Evolutionary conservation across 306 rosid genomes (phyloP).

Genomic region (Vicia sativa): DNA sequence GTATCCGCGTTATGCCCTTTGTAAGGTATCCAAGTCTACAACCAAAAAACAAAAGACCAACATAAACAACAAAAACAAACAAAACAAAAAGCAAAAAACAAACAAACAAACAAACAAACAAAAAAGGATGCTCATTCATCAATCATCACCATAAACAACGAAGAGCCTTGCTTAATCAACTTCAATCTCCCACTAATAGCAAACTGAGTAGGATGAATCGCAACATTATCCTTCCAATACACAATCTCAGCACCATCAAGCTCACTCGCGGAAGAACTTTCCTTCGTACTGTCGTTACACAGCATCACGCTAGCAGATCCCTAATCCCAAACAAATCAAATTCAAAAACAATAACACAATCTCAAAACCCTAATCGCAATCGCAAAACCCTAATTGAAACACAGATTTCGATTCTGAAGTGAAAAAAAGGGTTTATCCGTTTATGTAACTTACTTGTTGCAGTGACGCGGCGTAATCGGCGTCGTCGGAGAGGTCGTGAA

Average conservation of each 20-base stretch:
- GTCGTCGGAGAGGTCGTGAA: slow-evolving; percentile 94
- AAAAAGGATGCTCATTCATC: too few relatives aligned
- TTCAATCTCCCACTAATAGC: slow-evolving; percentile 83
- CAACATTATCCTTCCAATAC: slow-evolving; percentile 78
- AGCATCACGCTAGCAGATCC: slow-evolving; percentile 74
- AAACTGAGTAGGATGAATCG: slow-evolving; percentile 94
- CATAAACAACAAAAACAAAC: background rate
- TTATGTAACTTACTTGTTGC: slow-evolving; percentile 64
- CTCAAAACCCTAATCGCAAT: background rate
- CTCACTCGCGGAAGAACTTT: slow-evolving; percentile 72
- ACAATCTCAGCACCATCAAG: slow-evolving; percentile 72
- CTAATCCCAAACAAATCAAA: slow-evolving; percentile 43
- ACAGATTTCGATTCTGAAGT: slow-evolving; percentile 24
- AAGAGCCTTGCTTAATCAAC: slow-evolving; percentile 76
- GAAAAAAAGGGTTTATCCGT: background rate
- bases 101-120: slow-evolving; percentile 3
- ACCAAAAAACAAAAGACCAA: background rate
- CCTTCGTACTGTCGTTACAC: slow-evolving; percentile 63
- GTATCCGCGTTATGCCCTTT: slow-evolving; percentile 70
- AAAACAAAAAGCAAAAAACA: background rate
- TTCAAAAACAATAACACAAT: background rate
- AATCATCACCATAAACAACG: slow-evolving; percentile 68
- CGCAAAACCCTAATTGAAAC: slow-evolving; percentile 40
- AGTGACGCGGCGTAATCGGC: slow-evolving; percentile 94
- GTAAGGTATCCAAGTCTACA: slow-evolving; percentile 92